Evolutionary conservation across 805 yeast genomes (phyloP), one percentile per base, ranked within the genome.

Genomic region (Pichia rugopelliculosa): DNA sequence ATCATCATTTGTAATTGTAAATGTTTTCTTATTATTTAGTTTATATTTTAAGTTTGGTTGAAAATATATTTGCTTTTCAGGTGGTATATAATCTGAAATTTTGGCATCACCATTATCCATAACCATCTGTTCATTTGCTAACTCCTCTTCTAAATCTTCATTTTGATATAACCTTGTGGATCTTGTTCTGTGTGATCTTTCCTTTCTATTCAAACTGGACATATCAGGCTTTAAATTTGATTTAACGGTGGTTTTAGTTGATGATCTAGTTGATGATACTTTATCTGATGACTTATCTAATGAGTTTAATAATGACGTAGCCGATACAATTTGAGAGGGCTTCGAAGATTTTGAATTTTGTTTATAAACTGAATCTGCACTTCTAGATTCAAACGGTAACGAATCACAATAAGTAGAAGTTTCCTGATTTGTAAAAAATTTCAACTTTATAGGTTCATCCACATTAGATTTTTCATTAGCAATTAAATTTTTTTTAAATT

Each of bases 1-100:
- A 60, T 93, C 99, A 36, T 77, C 72, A 50, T 78, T 75, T 1
- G 80, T 72, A 9, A 91, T 75, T 5, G 75, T 73, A 53, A 85
- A 74, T 1, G 67, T 62, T 37, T 77, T 73, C 6, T 74, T 75
- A 55, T 80, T 83, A 23, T 66, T 60, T 56, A 88, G 81, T 17
- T 65, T 66, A 53, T 76, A 73, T 27, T 68, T 70, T 43, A 85
- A 62, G 6, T 71, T 39, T 3, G 71, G 71, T 7, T 49, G 41
- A 34, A 62, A 65, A 7, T 55, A 49, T 9, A 65, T 51, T 43
- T 67, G 71, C 4, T 64, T 59, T 3, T 54, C 54, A 20, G 51
- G 56, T 1, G 61, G 56, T 12, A 66, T 55, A 39, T 59, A 53
- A 42, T 64, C 73, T 45, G 64, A 67, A 27, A 52, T 53, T 6